Conservation (phyloP, 2,329 filamentous ascomycete genomes). For the Cryphonectria japonica region DNA sequence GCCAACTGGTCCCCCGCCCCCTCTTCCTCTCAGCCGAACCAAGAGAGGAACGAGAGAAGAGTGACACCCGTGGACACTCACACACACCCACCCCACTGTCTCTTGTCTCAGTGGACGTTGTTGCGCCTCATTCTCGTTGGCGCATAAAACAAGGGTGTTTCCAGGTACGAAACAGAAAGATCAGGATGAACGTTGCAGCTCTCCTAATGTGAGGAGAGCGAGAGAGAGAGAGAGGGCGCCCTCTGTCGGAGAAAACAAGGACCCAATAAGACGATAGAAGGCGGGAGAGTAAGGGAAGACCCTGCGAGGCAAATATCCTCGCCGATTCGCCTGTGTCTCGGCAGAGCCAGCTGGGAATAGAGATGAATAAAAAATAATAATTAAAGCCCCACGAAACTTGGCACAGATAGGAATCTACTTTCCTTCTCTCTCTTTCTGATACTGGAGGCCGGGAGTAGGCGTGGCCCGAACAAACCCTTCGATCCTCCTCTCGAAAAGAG, state of each 20-base stretch:
- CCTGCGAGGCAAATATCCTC: constrained; percentile 1
- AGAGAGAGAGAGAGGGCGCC: too few species aligned
- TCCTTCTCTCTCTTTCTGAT: background rate
- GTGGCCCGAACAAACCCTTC: background rate
- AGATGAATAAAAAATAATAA: background rate
- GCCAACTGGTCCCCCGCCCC: constrained; percentile 1
- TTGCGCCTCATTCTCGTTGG: constrained; percentile 4
- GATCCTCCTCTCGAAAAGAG: background rate
- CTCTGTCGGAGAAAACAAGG: background rate
- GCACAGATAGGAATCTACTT: background rate
- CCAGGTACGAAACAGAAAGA: background rate
- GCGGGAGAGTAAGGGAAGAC: background rate
- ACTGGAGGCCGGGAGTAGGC: background rate
- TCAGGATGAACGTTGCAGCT: background rate
- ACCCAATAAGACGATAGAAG: background rate
- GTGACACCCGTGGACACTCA: background rate
- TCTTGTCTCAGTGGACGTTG: constrained; percentile 6
- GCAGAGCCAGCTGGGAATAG: background rate
- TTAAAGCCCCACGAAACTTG: constrained; percentile 1
- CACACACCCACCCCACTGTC: constrained; percentile 1
- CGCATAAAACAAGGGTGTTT: background rate
- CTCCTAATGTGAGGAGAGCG: background rate
- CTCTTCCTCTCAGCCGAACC: background rate
- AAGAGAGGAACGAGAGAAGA: background rate
- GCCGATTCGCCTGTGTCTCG: background rate